These are phyloP conservation scores for Stevia rebaudiana DNA, from an alignment of 140 eudicot genomes.

Conservation along the genomic window DNA sequence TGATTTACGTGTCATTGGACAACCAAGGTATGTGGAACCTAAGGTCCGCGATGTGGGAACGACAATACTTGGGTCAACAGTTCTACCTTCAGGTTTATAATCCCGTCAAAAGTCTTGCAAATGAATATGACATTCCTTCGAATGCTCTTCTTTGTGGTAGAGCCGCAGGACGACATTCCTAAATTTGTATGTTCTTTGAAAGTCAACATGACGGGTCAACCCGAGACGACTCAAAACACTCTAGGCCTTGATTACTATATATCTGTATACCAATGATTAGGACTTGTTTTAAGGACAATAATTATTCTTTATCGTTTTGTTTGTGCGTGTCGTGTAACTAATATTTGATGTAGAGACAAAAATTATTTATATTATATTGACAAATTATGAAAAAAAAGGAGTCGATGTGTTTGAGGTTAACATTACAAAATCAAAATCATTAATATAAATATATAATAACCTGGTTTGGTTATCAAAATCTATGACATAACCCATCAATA, in stretches of 20 bases:
- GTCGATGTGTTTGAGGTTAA: neutral
- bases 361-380: neutral
- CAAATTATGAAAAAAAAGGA: neutral
- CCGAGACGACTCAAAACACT: neutral
- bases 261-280: conserved; percentile 15
- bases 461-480: too few species aligned
- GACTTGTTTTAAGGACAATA: conserved; percentile 9
- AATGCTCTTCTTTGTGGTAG: conserved; percentile 86
- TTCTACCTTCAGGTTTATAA: conserved; percentile 74
- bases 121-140: conserved; percentile 65
- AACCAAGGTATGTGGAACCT: conserved; percentile 99
- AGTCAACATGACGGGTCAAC: conserved; percentile 43
- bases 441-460: too few species aligned
- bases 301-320: conserved; percentile 2
- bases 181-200: neutral
- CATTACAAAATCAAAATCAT: too few species aligned
- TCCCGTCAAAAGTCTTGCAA: conserved; percentile 49
- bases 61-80: conserved; percentile 89
- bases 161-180: conserved; percentile 57
- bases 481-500: too few species aligned
- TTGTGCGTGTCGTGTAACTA: neutral
- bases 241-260: neutral
- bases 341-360: neutral
- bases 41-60: conserved; percentile 87
- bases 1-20: conserved; percentile 74